These are phyloP conservation scores for Fusarium sp. DNA, from an alignment of 2,329 filamentous ascomycete species.

Conservation along the genomic window DNA sequence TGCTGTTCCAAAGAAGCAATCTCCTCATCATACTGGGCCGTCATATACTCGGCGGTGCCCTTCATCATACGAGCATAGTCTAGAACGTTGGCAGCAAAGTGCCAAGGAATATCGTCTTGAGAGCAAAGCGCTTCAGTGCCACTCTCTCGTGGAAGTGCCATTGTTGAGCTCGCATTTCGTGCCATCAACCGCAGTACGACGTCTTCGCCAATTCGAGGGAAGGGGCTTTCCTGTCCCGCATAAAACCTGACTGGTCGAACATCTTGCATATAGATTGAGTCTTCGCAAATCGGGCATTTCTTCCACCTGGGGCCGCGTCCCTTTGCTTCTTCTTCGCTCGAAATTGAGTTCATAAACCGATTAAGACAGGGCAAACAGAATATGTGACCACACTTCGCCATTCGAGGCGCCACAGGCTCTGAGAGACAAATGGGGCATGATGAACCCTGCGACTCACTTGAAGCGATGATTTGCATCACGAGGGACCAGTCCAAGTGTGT, in stretches of 20 bases:
- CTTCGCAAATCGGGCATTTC: conserved; percentile 96
- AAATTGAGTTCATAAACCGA: conserved; percentile 91
- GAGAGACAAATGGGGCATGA: conserved; percentile 96
- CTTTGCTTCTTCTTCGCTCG: conserved; percentile 75
- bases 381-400: conserved; percentile 97
- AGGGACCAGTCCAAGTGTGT: conserved; percentile 90
- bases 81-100: conserved; percentile 91
- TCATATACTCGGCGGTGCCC: conserved; percentile 90
- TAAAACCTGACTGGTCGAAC: conserved; percentile 93
- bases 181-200: conserved; percentile 90
- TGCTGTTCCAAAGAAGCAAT: conserved; percentile 80
- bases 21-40: conserved; percentile 82
- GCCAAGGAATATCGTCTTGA: conserved; percentile 89
- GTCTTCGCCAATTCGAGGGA: conserved; percentile 87
- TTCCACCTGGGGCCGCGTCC: conserved; percentile 86
- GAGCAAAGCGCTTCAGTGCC: conserved; percentile 75
- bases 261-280: conserved; percentile 92
- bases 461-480: conserved; percentile 92
- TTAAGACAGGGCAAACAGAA: conserved; percentile 95
- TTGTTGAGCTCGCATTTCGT: conserved; percentile 81
- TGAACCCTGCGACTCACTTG: conserved; percentile 86
- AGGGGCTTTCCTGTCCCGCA: conserved; percentile 83
- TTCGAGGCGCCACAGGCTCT: conserved; percentile 90
- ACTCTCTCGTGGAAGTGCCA: conserved; percentile 88
- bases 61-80: conserved; percentile 98